phyloP scores from a whole-genome alignment of 345 rosid genomes.

The Theobroma cacao region DNA sequence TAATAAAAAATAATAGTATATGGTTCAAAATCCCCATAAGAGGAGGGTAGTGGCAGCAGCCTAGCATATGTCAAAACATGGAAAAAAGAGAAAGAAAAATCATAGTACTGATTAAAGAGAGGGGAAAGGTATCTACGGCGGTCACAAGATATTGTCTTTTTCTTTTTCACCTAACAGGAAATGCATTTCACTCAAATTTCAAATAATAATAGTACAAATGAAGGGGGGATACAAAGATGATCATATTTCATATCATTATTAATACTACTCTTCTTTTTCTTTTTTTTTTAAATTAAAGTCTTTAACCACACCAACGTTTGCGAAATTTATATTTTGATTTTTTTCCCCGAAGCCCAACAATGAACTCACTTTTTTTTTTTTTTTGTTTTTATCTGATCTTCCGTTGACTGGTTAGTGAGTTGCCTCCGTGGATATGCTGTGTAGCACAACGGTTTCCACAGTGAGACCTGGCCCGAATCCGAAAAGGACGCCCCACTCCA shows the following conservation, averaged over 20 bases:
- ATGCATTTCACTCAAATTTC: neutral
- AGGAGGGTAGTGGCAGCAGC: too few species aligned
- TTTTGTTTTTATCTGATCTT: neutral
- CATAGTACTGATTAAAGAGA: too few species aligned
- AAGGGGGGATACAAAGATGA: too few species aligned
- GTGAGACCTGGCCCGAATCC: conserved; percentile 91
- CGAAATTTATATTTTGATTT: neutral
- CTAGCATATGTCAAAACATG: too few species aligned
- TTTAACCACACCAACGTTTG: neutral
- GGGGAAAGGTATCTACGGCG: too few species aligned
- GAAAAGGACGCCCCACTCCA: conserved; percentile 82
- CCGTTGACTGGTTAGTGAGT: neutral
- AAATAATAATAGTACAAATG: too few species aligned
- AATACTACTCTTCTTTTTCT: too few species aligned
- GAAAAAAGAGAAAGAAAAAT: too few species aligned
- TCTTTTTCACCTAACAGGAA: too few species aligned
- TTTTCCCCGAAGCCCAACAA: conserved; percentile 12
- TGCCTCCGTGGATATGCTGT: conserved; percentile 41
- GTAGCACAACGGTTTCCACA: conserved; percentile 76
- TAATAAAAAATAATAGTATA: too few species aligned
- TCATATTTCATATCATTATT: neutral
- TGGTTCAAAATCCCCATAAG: too few species aligned
- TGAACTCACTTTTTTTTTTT: neutral
- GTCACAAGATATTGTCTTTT: too few species aligned
- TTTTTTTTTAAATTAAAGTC: neutral